Evolutionary conservation across 2,329 filamentous ascomycete species (phyloP).

Genomic region (Nannizzia gypsea): DNA sequence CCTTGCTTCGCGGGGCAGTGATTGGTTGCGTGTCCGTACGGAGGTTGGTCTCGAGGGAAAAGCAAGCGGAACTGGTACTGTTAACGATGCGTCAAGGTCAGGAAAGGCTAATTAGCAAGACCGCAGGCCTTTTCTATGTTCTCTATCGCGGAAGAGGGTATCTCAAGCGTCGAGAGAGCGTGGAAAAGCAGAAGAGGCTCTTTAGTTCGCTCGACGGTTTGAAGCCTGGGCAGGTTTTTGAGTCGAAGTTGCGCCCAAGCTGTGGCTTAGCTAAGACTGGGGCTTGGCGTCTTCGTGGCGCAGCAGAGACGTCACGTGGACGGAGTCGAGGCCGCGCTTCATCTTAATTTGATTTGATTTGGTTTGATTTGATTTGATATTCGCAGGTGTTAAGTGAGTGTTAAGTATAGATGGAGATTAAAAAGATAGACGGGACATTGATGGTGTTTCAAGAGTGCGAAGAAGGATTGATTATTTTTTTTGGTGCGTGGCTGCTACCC

Average conservation of each 20-base stretch:
- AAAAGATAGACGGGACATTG: not conserved
- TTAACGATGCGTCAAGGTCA: not conserved
- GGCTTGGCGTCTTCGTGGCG: not conserved
- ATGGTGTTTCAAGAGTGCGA: not conserved
- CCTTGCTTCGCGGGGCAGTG: not conserved
- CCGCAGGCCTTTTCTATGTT: not conserved
- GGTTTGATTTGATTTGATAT: too few species aligned
- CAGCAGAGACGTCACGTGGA: not conserved
- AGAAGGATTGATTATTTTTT: not conserved
- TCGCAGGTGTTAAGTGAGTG: too few species aligned
- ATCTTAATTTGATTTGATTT: too few species aligned
- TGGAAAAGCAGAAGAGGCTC: not conserved
- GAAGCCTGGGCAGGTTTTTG: not conserved
- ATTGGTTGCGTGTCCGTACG: not conserved
- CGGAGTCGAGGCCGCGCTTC: not conserved
- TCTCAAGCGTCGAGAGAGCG: not conserved
- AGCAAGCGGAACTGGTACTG: not conserved
- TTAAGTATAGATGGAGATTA: too few species aligned
- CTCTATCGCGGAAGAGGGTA: not conserved
- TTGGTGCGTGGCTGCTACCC: too few species aligned
- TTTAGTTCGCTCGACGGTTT: not conserved
- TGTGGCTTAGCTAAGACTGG: not conserved
- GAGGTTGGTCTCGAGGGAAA: not conserved
- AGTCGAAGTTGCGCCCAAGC: not conserved
- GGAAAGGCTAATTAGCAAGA: not conserved